Evolutionary conservation across 345 rosid genomes (phyloP), one percentile per base, ranked within the genome.

Genomic region (Brassica rapa): DNA sequence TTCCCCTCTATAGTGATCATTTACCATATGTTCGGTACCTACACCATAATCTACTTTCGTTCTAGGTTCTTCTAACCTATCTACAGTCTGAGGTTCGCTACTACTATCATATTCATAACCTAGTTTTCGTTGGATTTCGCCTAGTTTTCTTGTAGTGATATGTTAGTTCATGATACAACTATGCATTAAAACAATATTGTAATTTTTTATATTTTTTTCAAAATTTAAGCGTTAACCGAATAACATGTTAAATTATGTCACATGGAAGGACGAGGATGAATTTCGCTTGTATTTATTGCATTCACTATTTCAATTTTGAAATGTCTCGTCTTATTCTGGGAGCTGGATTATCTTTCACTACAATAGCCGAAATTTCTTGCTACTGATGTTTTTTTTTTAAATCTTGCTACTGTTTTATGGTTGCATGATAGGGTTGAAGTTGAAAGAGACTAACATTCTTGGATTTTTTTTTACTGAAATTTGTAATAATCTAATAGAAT

Each of bases 261-360:
- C 62, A 57, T 59, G n/a, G 63, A 56, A 21, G 29, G 29, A 59
- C 63, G 63, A 10, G 63, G n/a, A 59, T 59, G 63, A 59, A 4
- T 57, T 24, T 23, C 32, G 25, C 63, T 59, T 23, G n/a, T 59
- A 59, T 59, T 59, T 24, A 24, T 24, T 59, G 63, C 61, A 56
- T 56, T 59, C 63, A 4, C 30, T 10, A 59, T 59, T 23, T 59
- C 63, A 59, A 59, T 23, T 59, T 55, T 55, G 60, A 55, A 55
- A 16, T 55, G 60, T 55, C 4, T 55, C 21, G 8, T 51, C n/a
- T 55, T 0, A 53, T 5, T 15, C 23, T 57, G 29, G 61, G 25
- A 57, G 29, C 11, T 57, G 29, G 1, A 57, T 9, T 19, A 6
- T 21, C 11, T 57, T 6, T 59, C 6, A 61, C 19, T 61, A 12